Base-by-base conservation (phyloP, 176 grass and related monocot species). In the Eleusine coracana region DNA sequence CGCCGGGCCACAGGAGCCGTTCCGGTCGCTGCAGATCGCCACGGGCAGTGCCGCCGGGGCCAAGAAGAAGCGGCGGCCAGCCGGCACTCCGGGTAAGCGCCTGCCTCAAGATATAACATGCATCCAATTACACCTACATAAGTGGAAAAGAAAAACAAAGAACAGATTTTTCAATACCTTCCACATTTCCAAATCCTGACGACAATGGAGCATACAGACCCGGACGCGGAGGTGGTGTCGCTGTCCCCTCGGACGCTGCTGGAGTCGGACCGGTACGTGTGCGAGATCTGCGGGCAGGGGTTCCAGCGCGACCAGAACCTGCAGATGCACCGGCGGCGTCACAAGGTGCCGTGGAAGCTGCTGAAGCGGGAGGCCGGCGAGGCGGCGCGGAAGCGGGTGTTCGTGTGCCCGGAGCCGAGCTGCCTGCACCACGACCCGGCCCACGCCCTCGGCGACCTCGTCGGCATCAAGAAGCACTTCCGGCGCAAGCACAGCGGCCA, bases 401-500 rank as follows among this genome's bases (percentile, higher is more conserved):
- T 93, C 77, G 87, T 98, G 34, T 95, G 92, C 86, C 96, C 96
- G 25, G 96, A 98, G 96, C 85, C 89, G 34, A 95, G 72, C 83
- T 98, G 96, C 88, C 92, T 93, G 9, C 85, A 95, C 85, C 92
- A 98, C 89, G 87, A 98, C 85, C 92, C 92, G 0, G 58, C 89
- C 14, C 91, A 88, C 84, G 96, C 92, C 3, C 92, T 98, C 29
- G 89, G 89, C 41, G 87, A 93, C 79, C 68, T 88, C 62, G 89
- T 82, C 89, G 96, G 89, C 28, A 93, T 98, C 90, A 98, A 91
- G 92, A 93, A 92, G 80, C 96, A 98, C 87, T 98, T 91, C 84
- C 87, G 89, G 37, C 88, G 96, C n/a, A 91, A 95, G 89, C 96
- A 98, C 88, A 91, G 89, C 83, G 87, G 56, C 76, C 85, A 91